These are phyloP conservation scores for Diaporthe citri DNA, from an alignment of 2,329 filamentous ascomycete species.

Conservation along the genomic window DNA sequence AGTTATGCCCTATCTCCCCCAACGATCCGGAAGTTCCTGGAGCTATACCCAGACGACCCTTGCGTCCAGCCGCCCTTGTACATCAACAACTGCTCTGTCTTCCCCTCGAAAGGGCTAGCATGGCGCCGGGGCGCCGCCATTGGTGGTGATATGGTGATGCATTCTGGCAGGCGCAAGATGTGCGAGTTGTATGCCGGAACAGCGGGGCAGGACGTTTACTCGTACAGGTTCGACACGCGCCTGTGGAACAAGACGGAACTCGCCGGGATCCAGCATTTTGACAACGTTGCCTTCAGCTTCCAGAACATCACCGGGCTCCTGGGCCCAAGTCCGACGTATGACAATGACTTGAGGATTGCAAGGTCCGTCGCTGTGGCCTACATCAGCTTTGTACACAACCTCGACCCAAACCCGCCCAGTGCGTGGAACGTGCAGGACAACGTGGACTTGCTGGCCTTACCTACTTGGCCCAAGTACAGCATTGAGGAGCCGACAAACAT, in stretches of 20 bases:
- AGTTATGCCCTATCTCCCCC: constrained; percentile 60
- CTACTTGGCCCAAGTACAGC: constrained; percentile 57
- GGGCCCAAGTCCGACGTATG: constrained; percentile 58
- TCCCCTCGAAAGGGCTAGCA: constrained; percentile 51
- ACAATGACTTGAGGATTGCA: constrained; percentile 52
- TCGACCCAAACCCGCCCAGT: constrained; percentile 55
- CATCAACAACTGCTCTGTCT: constrained; percentile 52
- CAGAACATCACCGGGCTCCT: constrained; percentile 62
- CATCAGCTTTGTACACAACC: constrained; percentile 56
- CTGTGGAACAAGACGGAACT: constrained; percentile 55
- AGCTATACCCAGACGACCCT: constrained; percentile 63
- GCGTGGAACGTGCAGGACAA: constrained; percentile 40
- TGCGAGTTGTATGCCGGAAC: constrained; percentile 54
- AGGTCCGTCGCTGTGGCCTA: constrained; percentile 56
- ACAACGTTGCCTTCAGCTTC: constrained; percentile 64
- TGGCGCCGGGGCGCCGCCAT: constrained; percentile 61
- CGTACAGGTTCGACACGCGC: constrained; percentile 64
- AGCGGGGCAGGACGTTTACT: constrained; percentile 54
- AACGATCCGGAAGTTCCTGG: constrained; percentile 57
- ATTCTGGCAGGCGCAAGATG: constrained; percentile 59
- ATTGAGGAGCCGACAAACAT: constrained; percentile 56
- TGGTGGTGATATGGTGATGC: constrained; percentile 62
- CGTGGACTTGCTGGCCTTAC: constrained; percentile 47
- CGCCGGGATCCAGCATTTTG: constrained; percentile 60
- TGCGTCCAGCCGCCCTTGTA: constrained; percentile 59